Evolutionary conservation across 805 yeast genomes (phyloP).

Genomic region (Saturnispora galanensis): DNA sequence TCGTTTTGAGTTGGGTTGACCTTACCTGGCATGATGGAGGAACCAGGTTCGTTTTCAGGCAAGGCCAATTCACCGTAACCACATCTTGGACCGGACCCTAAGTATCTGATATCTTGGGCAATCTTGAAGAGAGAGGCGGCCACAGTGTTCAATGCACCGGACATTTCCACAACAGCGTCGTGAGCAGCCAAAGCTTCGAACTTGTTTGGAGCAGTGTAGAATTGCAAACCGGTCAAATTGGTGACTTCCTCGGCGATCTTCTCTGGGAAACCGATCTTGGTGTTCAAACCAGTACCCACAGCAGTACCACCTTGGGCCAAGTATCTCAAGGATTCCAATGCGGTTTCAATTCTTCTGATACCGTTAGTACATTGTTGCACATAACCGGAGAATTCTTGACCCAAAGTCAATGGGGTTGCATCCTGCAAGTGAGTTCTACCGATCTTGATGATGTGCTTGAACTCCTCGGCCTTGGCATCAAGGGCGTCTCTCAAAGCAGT

Average conservation of each 20-base stretch:
- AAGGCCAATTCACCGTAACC: conserved; percentile 93
- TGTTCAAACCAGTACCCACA: conserved; percentile 97
- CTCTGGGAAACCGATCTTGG: conserved; percentile 80
- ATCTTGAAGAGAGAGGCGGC: conserved; percentile 92
- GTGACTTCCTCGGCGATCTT: conserved; percentile 82
- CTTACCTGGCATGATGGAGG: conserved; percentile 99
- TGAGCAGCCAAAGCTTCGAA: conserved; percentile 99
- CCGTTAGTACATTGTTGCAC: conserved; percentile 90
- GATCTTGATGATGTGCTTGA: conserved; percentile 83
- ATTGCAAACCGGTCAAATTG: conserved; percentile 77
- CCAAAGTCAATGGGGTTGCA: conserved; percentile 95
- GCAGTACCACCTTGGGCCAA: conserved; percentile 99
- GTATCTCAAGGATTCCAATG: conserved; percentile 64
- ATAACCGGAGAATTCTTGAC: conserved; percentile 97
- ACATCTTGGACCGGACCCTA: conserved; percentile 98
- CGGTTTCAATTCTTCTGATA: conserved; percentile 70
- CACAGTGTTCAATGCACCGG: conserved; percentile 93
- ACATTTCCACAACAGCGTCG: conserved; percentile 95
- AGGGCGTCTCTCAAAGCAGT: conserved; percentile 70
- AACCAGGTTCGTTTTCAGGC: conserved; percentile 99
- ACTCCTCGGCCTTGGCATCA: conserved; percentile 70
- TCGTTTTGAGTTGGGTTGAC: conserved; percentile 99
- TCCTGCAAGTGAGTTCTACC: conserved; percentile 99
- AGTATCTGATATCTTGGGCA: conserved; percentile 95
- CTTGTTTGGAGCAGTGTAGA: conserved; percentile 95